phyloP scores from a whole-genome alignment of 169 alveolate genomes.

The Cryptosporidium viatorum region DNA sequence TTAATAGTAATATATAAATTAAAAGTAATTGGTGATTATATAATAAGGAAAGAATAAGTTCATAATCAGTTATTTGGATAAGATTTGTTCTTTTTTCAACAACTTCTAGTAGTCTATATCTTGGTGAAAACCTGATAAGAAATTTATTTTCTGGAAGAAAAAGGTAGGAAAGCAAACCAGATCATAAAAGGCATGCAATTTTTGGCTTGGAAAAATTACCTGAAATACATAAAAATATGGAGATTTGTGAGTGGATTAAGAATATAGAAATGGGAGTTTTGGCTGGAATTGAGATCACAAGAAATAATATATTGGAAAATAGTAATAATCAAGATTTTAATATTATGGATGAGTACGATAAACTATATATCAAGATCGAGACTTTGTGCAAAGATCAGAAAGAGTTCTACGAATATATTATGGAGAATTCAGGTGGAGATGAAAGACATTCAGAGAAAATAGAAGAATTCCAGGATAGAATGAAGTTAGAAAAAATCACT shows the following conservation, averaged over 20 bases:
- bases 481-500: slow-evolving; percentile 6
- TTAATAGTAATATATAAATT: background rate
- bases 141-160: background rate
- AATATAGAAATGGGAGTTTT: slow-evolving; percentile 9
- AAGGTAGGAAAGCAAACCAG: background rate
- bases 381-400: background rate
- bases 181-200: background rate
- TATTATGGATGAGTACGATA: slow-evolving; percentile 14
- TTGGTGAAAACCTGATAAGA: background rate
- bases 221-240: background rate
- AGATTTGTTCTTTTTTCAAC: background rate
- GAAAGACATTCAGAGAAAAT: background rate
- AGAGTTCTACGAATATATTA: background rate
- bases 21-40: background rate
- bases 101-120: too few relatives aligned
- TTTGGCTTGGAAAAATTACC: background rate
- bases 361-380: background rate
- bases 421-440: background rate
- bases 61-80: background rate
- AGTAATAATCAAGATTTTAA: background rate
- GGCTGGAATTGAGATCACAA: slow-evolving; percentile 25
- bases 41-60: background rate
- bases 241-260: background rate
- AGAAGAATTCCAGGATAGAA: background rate
- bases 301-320: background rate